Evolutionary conservation across 202 grass and related monocot genomes (phyloP).

Genomic region (Cymbopogon flexuosus): DNA sequence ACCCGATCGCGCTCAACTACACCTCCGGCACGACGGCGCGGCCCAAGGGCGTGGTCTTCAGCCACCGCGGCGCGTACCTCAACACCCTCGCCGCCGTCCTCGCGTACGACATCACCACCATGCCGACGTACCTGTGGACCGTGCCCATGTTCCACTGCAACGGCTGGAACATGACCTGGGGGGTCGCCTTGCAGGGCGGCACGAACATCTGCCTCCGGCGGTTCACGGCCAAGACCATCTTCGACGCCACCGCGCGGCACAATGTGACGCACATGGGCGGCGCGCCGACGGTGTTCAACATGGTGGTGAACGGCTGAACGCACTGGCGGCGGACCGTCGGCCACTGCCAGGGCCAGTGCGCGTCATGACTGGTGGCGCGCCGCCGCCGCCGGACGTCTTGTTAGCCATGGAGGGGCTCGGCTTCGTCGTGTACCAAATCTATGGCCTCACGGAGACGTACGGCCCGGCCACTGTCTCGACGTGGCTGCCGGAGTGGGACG

Average conservation of each 20-base stretch:
- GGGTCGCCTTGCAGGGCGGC: conserved; percentile 64
- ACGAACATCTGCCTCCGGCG: conserved; percentile 49
- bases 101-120: neutral
- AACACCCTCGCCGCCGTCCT: conserved; percentile 30
- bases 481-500: too few relatives aligned
- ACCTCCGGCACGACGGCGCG: conserved; percentile 71
- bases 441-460: too few relatives aligned
- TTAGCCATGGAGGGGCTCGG: too few relatives aligned
- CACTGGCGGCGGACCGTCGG: conserved; percentile 22
- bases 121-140: conserved; percentile 54
- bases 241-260: too few relatives aligned
- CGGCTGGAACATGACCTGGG: conserved; percentile 72
- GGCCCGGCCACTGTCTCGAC: too few relatives aligned
- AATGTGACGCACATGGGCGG: conserved; percentile 35
- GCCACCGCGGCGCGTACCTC: conserved; percentile 69
- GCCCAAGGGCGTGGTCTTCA: conserved; percentile 83
- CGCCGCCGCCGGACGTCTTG: too few relatives aligned
- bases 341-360: too few relatives aligned
- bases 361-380: too few relatives aligned
- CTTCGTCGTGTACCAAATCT: too few relatives aligned
- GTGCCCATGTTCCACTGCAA: conserved; percentile 93
- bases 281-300: conserved; percentile 50
- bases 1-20: conserved; percentile 69
- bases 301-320: conserved; percentile 50
- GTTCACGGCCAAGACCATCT: too few relatives aligned